Conservation (phyloP, 805 yeast species). For the Diddensiella caesifluorescens region DNA sequence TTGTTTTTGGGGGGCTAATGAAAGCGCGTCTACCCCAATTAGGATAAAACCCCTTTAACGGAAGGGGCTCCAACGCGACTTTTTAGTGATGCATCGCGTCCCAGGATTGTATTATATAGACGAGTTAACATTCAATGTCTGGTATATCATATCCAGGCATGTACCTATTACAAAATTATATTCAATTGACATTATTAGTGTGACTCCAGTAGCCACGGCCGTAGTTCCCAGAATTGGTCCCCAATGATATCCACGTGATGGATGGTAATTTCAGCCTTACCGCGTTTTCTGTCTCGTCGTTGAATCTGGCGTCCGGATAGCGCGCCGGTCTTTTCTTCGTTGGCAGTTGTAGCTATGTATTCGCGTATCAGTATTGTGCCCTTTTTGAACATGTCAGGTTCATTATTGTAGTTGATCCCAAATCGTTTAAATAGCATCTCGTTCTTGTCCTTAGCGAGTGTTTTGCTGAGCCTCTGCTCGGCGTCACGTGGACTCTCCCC, state of each 20-base stretch:
- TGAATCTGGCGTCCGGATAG: conserved; percentile 45
- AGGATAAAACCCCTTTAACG: no score
- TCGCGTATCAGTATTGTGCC: conserved; percentile 66
- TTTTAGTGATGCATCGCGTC: no score
- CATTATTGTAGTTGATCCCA: conserved; percentile 85
- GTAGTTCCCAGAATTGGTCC: conserved; percentile 55
- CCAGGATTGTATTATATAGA: no score
- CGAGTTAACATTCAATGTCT: no score
- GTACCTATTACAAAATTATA: no score
- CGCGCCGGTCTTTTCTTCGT: neutral
- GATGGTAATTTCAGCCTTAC: conserved; percentile 41
- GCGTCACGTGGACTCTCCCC: conserved; percentile 73
- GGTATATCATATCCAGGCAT: no score
- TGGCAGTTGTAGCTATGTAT: conserved; percentile 11
- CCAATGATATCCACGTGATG: conserved; percentile 59
- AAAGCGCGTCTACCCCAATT: no score
- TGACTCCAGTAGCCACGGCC: conserved; percentile 35
- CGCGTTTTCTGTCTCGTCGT: conserved; percentile 43
- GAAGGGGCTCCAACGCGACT: no score
- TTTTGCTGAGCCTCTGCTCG: conserved; percentile 66
- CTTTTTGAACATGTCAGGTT: conserved; percentile 80
- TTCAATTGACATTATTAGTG: no score
- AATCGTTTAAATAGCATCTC: conserved; percentile 76
- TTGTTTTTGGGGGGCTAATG: no score
- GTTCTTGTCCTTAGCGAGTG: conserved; percentile 78